Conservation (phyloP, 176 grass and related monocot species). For the Triticum timopheevii region DNA sequence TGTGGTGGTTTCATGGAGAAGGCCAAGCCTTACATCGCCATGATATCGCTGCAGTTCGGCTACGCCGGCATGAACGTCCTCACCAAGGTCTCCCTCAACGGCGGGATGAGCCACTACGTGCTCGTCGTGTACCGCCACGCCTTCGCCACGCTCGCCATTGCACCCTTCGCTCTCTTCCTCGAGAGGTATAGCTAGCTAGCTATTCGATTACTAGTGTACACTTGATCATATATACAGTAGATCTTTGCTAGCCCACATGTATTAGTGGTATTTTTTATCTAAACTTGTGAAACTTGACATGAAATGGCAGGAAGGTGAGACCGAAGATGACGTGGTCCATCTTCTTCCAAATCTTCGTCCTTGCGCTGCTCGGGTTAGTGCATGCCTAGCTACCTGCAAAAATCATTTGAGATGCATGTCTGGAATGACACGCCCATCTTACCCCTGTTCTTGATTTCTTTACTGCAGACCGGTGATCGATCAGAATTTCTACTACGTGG, state of each 20-base stretch:
- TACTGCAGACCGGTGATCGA: constrained; percentile 80
- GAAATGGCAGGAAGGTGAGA: constrained; percentile 60
- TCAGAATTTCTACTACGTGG: constrained; percentile 91
- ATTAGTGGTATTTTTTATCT: too few relatives aligned
- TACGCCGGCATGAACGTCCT: constrained; percentile 96
- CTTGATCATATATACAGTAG: too few relatives aligned
- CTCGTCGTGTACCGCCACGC: constrained; percentile 91
- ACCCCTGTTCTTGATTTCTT: not conserved
- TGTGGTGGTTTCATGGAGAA: constrained; percentile 42
- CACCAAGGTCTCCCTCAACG: constrained; percentile 77
- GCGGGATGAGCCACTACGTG: constrained; percentile 90
- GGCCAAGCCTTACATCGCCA: constrained; percentile 76
- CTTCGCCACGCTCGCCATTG: constrained; percentile 73
- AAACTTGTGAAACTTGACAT: too few relatives aligned
- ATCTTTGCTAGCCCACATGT: too few relatives aligned
- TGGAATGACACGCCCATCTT: not conserved
- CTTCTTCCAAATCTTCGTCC: constrained; percentile 82
- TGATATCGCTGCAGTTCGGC: constrained; percentile 81
- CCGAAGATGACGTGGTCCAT: constrained; percentile 80
- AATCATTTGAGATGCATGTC: not conserved
- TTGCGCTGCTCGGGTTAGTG: constrained; percentile 81
- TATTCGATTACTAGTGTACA: too few relatives aligned
- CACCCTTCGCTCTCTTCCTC: constrained; percentile 75
- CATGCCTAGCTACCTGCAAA: not conserved
- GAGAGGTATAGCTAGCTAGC: constrained; percentile 46